Percentiles rank a stretch among this genome's conserved stretches.
These are phyloP conservation scores for Penium margaritaceum DNA, from an alignment of 139 green algal genomes.

Conservation along the genomic window DNA sequence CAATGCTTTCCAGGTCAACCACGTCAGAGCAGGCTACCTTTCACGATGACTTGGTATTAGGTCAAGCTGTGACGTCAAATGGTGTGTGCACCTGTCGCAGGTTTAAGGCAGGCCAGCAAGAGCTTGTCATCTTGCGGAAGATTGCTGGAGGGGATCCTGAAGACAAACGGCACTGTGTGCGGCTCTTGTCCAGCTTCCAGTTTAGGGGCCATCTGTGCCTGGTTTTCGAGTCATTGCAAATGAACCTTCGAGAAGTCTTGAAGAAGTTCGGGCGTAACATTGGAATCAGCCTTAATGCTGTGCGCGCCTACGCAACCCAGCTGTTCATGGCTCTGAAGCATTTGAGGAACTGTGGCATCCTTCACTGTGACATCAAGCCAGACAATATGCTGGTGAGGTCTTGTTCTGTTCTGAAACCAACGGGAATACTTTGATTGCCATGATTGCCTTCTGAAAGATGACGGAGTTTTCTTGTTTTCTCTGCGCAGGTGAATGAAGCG, in stretches of 20 bases:
- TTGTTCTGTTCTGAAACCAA: neutral
- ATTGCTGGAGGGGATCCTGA: conserved; percentile 74
- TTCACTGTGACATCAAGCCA: conserved; percentile 99
- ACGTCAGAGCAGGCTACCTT: neutral
- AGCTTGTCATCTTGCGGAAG: conserved; percentile 74
- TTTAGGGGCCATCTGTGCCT: conserved; percentile 91
- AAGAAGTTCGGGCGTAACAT: conserved; percentile 93
- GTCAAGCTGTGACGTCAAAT: neutral
- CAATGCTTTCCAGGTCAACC: neutral
- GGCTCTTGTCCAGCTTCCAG: conserved; percentile 82
- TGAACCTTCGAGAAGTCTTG: conserved; percentile 53
- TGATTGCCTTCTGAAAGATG: conserved; percentile 3
- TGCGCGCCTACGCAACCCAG: conserved; percentile 83
- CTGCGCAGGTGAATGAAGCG: conserved; percentile 63
- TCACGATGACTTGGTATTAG: neutral
- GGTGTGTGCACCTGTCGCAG: neutral
- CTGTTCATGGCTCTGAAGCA: conserved; percentile 87
- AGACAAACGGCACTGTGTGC: conserved; percentile 78
- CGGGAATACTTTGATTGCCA: neutral
- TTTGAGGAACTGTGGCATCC: conserved; percentile 71
- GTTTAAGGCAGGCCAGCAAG: conserved; percentile 65
- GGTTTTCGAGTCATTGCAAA: conserved; percentile 56
- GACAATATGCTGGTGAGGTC: conserved; percentile 87
- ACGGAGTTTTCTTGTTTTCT: neutral
- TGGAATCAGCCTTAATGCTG: conserved; percentile 81